Conservation (phyloP, 1,284 basidiomycete species). For the Rhodofomes roseus region DNA sequence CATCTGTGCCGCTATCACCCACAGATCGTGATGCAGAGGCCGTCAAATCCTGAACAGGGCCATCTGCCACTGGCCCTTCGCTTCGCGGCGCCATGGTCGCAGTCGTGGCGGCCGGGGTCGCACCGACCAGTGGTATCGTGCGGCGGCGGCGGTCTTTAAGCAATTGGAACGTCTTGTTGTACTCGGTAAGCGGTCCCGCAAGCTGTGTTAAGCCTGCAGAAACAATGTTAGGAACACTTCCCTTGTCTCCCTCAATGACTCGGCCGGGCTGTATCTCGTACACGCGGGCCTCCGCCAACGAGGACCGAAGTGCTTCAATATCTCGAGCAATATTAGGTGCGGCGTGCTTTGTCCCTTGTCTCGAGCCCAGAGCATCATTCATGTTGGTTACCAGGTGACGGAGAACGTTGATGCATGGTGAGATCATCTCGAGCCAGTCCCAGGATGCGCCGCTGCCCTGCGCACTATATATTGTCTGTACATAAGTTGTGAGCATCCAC, state of each 20-base stretch:
- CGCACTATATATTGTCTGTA: conserved; percentile 27
- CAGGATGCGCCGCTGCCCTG: conserved; percentile 34
- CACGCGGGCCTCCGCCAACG: not conserved
- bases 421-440: conserved; percentile 36
- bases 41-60: too few species aligned
- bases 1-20: too few species aligned
- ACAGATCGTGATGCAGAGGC: too few species aligned
- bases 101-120: not conserved
- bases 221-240: conserved; percentile 3
- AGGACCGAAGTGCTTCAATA: conserved; percentile 3
- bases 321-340: conserved; percentile 21
- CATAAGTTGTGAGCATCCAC: not conserved
- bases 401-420: conserved; percentile 33
- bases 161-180: conserved; percentile 10
- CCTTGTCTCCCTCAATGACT: conserved; percentile 5
- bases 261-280: conserved; percentile 13
- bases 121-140: not conserved
- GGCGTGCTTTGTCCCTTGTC: conserved; percentile 28
- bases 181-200: conserved; percentile 9
- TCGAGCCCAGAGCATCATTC: conserved; percentile 25
- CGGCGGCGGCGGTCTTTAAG: conserved; percentile 2
- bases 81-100: too few species aligned
- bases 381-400: conserved; percentile 28
- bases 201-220: conserved; percentile 5
- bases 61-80: too few species aligned